These are phyloP conservation scores for Friedmanniomyces endolithicus DNA, from an alignment of 495 filamentous ascomycete species.

Conservation along the genomic window DNA sequence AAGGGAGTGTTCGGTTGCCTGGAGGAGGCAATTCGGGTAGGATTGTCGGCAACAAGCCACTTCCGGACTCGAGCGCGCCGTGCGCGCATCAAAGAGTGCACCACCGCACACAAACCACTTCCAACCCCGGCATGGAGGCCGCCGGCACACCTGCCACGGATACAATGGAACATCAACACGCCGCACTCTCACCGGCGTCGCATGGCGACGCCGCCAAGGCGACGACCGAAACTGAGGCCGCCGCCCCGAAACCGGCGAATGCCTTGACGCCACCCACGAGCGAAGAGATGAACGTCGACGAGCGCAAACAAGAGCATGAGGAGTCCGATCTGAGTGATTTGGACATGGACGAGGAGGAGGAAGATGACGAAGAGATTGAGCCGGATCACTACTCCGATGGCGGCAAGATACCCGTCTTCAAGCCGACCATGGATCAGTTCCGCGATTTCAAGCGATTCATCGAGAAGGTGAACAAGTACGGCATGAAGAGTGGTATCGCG, in stretches of 20 bases:
- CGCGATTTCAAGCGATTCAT: constrained; percentile 79
- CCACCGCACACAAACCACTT: not conserved
- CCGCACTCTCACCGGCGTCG: constrained; percentile 3
- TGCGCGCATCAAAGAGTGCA: not conserved
- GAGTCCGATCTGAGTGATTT: constrained; percentile 32
- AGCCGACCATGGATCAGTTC: constrained; percentile 90
- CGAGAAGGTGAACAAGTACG: constrained; percentile 78
- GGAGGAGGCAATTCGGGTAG: too few species aligned
- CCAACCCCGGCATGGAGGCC: not conserved
- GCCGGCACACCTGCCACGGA: not conserved
- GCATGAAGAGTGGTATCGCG: constrained; percentile 92
- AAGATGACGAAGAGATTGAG: constrained; percentile 56
- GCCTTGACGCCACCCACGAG: constrained; percentile 34
- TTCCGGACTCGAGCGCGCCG: not conserved
- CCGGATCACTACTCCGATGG: constrained; percentile 80
- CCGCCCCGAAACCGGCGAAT: constrained; percentile 3
- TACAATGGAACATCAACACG: not conserved
- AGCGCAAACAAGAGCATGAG: constrained; percentile 27
- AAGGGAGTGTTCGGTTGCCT: too few species aligned
- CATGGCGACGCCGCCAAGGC: constrained; percentile 3
- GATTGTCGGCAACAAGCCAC: not conserved
- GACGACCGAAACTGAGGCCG: constrained; percentile 5
- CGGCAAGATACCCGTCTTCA: constrained; percentile 86
- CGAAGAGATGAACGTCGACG: constrained; percentile 25
- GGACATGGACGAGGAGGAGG: constrained; percentile 38